phyloP scores from a whole-genome alignment of 768 basidiomycete genomes.

The Leccinum fibrillosum region DNA sequence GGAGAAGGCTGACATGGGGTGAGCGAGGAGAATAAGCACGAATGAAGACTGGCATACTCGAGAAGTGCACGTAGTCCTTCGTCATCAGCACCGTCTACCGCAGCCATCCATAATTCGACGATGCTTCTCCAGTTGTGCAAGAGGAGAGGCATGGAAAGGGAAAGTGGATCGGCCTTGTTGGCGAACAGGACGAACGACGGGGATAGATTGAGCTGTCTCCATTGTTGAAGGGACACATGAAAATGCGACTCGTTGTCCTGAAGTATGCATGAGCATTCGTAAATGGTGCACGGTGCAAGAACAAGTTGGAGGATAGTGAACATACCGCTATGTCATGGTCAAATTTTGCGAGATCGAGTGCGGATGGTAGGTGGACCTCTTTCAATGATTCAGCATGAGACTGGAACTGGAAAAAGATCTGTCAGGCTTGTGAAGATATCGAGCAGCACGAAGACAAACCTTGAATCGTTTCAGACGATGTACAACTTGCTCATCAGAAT shows the following conservation, averaged over 20 bases:
- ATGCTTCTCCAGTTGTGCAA: constrained; percentile 78
- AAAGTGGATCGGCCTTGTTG: constrained; percentile 53
- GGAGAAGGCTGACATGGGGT: constrained; percentile 53
- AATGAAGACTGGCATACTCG: constrained; percentile 49
- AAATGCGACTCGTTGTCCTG: constrained; percentile 82
- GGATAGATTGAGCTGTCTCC: constrained; percentile 78
- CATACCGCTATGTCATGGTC: constrained; percentile 58
- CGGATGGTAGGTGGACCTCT: constrained; percentile 69
- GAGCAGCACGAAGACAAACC: constrained; percentile 25
- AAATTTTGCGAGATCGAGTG: constrained; percentile 51
- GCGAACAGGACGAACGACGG: constrained; percentile 73
- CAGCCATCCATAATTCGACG: constrained; percentile 58
- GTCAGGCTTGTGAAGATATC: neutral
- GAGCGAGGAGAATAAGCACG: constrained; percentile 7
- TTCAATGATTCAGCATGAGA: constrained; percentile 67
- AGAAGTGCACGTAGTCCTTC: constrained; percentile 72
- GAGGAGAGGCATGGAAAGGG: constrained; percentile 75
- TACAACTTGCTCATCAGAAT: constrained; percentile 20
- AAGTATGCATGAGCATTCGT: neutral
- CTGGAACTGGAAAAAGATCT: constrained; percentile 51
- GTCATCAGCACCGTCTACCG: constrained; percentile 59
- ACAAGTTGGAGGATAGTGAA: neutral
- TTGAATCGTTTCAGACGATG: constrained; percentile 51
- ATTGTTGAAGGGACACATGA: constrained; percentile 66
- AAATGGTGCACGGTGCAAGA: neutral